A percentile compares a stretch with the other conserved stretches of the same genome.
Conservation (phyloP, 208 protist species). For the Leishmania lainsoni region DNA sequence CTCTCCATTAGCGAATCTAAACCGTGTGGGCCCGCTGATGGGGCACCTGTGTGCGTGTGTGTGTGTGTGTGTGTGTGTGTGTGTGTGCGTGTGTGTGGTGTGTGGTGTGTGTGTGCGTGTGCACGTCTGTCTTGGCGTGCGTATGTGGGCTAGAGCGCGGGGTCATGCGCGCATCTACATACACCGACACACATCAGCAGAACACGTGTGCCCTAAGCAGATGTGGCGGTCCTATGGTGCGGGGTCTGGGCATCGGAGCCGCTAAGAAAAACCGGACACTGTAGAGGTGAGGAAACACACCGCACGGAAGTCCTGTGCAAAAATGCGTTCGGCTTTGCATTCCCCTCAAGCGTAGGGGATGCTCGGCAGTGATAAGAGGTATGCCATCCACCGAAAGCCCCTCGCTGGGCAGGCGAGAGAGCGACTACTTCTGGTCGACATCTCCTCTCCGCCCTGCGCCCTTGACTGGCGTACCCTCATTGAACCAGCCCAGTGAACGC, state of each 20-base stretch:
- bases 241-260: not conserved
- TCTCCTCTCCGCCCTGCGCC: too few relatives aligned
- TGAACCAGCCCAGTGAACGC: conserved; percentile 39
- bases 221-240: not conserved
- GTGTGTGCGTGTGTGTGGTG: too few relatives aligned
- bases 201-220: not conserved
- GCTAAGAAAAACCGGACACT: not conserved
- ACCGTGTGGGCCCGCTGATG: too few relatives aligned
- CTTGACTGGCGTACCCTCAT: not conserved
- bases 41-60: not conserved
- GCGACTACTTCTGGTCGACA: not conserved
- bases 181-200: not conserved
- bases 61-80: not conserved
- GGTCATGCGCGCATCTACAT: not conserved
- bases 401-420: not conserved
- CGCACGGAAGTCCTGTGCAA: not conserved
- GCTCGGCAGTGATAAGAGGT: not conserved
- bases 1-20: not conserved
- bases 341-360: not conserved
- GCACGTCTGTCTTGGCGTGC: not conserved
- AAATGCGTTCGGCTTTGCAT: not conserved
- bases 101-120: too few relatives aligned
- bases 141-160: not conserved
- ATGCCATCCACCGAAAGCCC: not conserved
- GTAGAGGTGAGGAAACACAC: not conserved